Percentiles rank a stretch among this genome's conserved stretches.
phyloP scores from a whole-genome alignment of 495 filamentous ascomycete genomes.

The Penicillium crystallinum region DNA sequence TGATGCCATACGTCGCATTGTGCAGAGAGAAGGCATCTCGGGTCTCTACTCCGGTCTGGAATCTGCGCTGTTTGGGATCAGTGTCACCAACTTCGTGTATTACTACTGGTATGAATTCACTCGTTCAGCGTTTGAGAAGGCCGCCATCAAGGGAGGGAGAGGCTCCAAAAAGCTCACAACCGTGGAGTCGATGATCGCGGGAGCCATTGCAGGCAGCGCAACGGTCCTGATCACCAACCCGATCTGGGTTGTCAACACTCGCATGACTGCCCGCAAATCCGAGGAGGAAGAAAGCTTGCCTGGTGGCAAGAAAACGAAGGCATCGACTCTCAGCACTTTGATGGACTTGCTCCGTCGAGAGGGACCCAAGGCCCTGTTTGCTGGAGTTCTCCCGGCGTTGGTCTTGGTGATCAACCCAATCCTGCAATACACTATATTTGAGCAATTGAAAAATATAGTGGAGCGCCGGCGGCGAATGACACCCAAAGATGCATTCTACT shows the following conservation, averaged over 20 bases:
- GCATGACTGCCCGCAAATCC: conserved; percentile 85
- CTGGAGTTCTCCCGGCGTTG: conserved; percentile 87
- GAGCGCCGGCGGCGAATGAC: conserved; percentile 66
- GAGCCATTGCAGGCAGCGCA: conserved; percentile 88
- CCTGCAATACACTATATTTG: conserved; percentile 96
- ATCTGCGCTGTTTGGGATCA: conserved; percentile 93
- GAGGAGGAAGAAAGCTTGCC: conserved; percentile 49
- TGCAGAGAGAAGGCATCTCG: conserved; percentile 80
- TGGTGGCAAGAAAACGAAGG: conserved; percentile 45
- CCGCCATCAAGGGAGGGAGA: conserved; percentile 69
- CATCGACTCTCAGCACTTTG: conserved; percentile 75
- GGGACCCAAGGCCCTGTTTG: conserved; percentile 77
- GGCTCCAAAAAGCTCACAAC: conserved; percentile 80
- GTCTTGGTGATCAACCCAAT: conserved; percentile 97
- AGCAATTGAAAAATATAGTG: conserved; percentile 82
- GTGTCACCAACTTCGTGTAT: conserved; percentile 98
- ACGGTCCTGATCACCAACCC: conserved; percentile 96
- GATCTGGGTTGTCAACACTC: conserved; percentile 98
- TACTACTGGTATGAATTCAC: conserved; percentile 99
- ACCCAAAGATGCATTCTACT: conserved; percentile 79
- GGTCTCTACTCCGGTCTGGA: conserved; percentile 87
- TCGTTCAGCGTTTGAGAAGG: conserved; percentile 78
- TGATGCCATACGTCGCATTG: conserved; percentile 76
- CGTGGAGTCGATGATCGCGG: conserved; percentile 85
- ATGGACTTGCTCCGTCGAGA: conserved; percentile 71